phyloP scores from a whole-genome alignment of 2,329 filamentous ascomycete species.

The Penicillium sp. region DNA sequence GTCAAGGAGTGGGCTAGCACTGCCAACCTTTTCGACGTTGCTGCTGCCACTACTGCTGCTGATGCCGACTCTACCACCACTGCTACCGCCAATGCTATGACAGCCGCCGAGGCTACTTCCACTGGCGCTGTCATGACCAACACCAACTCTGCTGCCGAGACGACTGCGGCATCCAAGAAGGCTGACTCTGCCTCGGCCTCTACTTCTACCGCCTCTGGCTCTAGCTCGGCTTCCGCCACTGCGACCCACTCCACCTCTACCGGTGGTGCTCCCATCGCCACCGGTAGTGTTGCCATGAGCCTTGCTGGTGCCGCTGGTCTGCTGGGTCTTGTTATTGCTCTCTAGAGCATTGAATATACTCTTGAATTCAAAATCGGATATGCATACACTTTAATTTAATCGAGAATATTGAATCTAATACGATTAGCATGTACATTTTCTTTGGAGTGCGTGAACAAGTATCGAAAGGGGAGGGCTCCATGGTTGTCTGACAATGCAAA shows the following conservation, averaged over 20 bases:
- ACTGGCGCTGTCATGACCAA: neutral
- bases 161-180: neutral
- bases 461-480: no score
- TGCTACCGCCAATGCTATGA: neutral
- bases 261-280: conserved; percentile 23
- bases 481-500: no score
- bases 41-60: conserved; percentile 1
- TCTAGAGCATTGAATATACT: conserved; percentile 13
- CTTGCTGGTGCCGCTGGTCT: conserved; percentile 25
- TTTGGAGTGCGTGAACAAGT: neutral
- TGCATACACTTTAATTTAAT: neutral
- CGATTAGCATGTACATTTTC: neutral
- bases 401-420: neutral
- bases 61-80: neutral
- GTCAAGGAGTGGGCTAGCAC: conserved; percentile 26
- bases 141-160: conserved; percentile 2
- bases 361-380: neutral
- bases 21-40: neutral
- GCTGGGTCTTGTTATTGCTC: conserved; percentile 26
- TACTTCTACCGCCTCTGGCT: neutral
- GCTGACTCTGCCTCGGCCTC: neutral
- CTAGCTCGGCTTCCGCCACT: conserved; percentile 5
- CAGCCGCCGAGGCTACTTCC: neutral
- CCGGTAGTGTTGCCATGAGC: conserved; percentile 22
- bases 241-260: conserved; percentile 16